A percentile compares a stretch with the other conserved stretches of the same genome.
Evolutionary conservation across 176 grass and related monocot species (phyloP).

Genomic region (Triticum timopheevii): DNA sequence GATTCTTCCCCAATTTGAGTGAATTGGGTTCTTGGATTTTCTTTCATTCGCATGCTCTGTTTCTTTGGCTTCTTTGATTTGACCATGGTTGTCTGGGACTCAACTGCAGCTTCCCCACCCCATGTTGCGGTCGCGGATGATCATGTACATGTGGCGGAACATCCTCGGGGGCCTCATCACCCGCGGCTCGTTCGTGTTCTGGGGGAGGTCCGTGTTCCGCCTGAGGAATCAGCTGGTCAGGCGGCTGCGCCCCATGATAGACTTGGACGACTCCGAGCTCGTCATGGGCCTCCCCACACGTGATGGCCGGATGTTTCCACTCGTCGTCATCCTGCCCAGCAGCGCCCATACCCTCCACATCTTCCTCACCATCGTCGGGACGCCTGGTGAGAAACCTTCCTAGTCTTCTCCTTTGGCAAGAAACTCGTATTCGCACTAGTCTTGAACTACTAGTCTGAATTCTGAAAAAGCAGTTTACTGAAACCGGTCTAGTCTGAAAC

Average conservation of each 20-base stretch:
- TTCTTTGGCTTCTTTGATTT: not conserved
- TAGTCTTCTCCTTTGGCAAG: not conserved
- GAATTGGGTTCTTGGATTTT: not conserved
- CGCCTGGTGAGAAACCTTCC: not conserved
- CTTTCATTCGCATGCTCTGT: not conserved
- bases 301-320: conserved; percentile 22
- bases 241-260: not conserved
- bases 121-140: not conserved
- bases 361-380: not conserved
- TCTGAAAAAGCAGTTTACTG: too few relatives aligned
- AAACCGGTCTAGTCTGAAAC: too few relatives aligned
- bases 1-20: not conserved
- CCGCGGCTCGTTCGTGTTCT: not conserved
- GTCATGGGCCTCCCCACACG: not conserved
- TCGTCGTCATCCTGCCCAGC: conserved; percentile 25
- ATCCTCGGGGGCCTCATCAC: not conserved
- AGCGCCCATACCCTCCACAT: not conserved
- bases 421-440: too few relatives aligned
- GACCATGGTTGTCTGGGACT: not conserved
- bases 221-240: not conserved
- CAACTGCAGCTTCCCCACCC: not conserved
- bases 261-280: not conserved
- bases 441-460: too few relatives aligned
- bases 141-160: not conserved
- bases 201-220: not conserved